A percentile compares a stretch with the other conserved stretches of the same genome.
Evolutionary conservation across 208 protist genomes (phyloP).

Genomic region (Leishmania arabica): DNA sequence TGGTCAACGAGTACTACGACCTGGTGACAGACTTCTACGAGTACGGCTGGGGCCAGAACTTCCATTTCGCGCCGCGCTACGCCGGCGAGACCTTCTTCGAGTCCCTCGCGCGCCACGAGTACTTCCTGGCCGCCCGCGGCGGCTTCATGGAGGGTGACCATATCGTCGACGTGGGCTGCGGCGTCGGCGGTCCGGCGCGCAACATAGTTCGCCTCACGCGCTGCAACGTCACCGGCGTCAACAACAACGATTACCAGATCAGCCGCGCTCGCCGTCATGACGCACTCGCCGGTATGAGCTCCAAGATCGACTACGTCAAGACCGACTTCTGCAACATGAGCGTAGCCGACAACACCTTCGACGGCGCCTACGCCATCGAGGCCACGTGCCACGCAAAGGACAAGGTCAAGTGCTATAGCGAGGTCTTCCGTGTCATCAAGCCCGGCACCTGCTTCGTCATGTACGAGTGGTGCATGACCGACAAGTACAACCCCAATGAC

Average conservation of each 20-base stretch:
- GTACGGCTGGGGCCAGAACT: conserved; percentile 97
- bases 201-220: conserved; percentile 95
- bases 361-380: conserved; percentile 96
- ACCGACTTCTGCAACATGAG: conserved; percentile 95
- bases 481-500: conserved; percentile 93
- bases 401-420: conserved; percentile 90
- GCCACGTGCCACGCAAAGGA: conserved; percentile 97
- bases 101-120: conserved; percentile 95
- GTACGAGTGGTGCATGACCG: conserved; percentile 97
- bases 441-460: conserved; percentile 91
- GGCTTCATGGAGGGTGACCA: conserved; percentile 86
- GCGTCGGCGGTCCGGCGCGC: conserved; percentile 95
- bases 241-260: conserved; percentile 98
- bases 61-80: conserved; percentile 94
- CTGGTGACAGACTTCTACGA: conserved; percentile 98
- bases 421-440: conserved; percentile 96
- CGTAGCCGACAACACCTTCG: conserved; percentile 90
- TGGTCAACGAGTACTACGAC: conserved; percentile 97
- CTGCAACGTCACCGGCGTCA: conserved; percentile 95
- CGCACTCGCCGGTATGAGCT: conserved; percentile 59
- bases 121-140: conserved; percentile 91
- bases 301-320: conserved; percentile 88
- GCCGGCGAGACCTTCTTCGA: conserved; percentile 90
- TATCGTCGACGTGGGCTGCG: conserved; percentile 95
- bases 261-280: conserved; percentile 80